A percentile compares a stretch with the other conserved stretches of the same genome.
These are phyloP conservation scores for Gypsophila paniculata DNA, from an alignment of 179 eudicot genomes.

Conservation along the genomic window DNA sequence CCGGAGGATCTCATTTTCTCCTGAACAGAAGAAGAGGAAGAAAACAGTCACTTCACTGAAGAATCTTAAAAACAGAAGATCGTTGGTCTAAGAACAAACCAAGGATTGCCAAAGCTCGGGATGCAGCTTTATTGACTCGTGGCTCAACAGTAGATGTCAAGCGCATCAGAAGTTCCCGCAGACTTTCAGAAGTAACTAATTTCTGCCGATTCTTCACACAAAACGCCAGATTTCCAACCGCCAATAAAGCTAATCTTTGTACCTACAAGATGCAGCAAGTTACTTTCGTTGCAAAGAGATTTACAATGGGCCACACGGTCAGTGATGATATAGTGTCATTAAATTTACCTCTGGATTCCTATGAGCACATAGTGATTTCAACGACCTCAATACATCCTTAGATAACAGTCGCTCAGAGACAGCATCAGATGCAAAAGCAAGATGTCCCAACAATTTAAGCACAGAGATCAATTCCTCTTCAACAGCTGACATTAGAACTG, in stretches of 20 bases:
- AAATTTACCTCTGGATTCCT: conserved; percentile 71
- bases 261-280: conserved; percentile 44
- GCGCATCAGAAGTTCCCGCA: conserved; percentile 88
- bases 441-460: conserved; percentile 72
- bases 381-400: conserved; percentile 77
- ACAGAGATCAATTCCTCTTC: conserved; percentile 76
- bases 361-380: conserved; percentile 79
- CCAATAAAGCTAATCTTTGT: conserved; percentile 76
- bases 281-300: conserved; percentile 3
- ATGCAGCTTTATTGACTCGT: conserved; percentile 93
- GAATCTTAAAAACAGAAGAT: conserved; percentile 8
- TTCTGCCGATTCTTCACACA: conserved; percentile 78
- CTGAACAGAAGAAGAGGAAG: conserved; percentile 31
- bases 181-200: conserved; percentile 84
- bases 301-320: not conserved
- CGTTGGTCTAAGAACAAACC: conserved; percentile 50
- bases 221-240: conserved; percentile 89
- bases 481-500: conserved; percentile 61
- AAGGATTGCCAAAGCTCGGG: conserved; percentile 93
- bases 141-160: conserved; percentile 68
- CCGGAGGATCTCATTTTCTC: conserved; percentile 89
- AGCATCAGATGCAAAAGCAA: conserved; percentile 83
- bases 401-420: conserved; percentile 86
- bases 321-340: not conserved
- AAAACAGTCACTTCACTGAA: conserved; percentile 15